phyloP scores from a whole-genome alignment of 2,329 filamentous ascomycete species.

The Ophiostoma novo-ulmi region DNA sequence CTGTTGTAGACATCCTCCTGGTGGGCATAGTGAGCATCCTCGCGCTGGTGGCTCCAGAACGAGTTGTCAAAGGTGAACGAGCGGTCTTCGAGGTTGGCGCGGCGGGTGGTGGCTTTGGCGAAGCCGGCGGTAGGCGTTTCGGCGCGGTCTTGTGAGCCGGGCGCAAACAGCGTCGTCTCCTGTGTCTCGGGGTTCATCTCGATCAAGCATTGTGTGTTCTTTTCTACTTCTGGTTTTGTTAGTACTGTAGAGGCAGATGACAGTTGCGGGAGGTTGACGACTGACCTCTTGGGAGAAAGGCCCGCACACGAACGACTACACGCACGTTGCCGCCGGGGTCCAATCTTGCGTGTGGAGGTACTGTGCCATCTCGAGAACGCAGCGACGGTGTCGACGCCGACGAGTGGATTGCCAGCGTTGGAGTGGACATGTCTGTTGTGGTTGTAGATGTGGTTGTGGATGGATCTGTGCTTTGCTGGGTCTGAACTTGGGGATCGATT shows the following conservation, averaged over 20 bases:
- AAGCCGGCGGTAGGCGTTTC: conserved; percentile 21
- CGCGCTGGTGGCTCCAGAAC: conserved; percentile 94
- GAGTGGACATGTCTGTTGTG: conserved; percentile 17
- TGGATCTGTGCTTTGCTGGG: not conserved
- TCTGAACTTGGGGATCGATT: not conserved
- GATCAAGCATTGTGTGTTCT: conserved; percentile 77
- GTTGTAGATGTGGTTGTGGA: not conserved
- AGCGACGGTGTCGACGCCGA: conserved; percentile 75
- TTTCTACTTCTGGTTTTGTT: conserved; percentile 64
- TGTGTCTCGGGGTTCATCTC: conserved; percentile 86
- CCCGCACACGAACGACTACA: conserved; percentile 75
- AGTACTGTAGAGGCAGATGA: not conserved
- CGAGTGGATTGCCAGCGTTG: conserved; percentile 47
- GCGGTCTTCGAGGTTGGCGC: conserved; percentile 28
- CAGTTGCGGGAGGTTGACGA: conserved; percentile 33
- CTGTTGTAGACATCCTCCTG: conserved; percentile 87
- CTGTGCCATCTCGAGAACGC: conserved; percentile 64
- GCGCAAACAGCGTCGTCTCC: conserved; percentile 72
- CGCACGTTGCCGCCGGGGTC: conserved; percentile 69
- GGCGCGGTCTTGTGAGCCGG: conserved; percentile 37
- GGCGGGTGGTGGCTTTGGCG: conserved; percentile 31
- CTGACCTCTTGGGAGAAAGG: conserved; percentile 66
- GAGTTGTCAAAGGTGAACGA: conserved; percentile 91
- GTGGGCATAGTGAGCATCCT: conserved; percentile 75
- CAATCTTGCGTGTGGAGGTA: conserved; percentile 52